Percentiles rank a stretch among this genome's conserved stretches.
Conservation (phyloP, 352 stramenopile genomes). For the Phytophthora pluvialis region DNA sequence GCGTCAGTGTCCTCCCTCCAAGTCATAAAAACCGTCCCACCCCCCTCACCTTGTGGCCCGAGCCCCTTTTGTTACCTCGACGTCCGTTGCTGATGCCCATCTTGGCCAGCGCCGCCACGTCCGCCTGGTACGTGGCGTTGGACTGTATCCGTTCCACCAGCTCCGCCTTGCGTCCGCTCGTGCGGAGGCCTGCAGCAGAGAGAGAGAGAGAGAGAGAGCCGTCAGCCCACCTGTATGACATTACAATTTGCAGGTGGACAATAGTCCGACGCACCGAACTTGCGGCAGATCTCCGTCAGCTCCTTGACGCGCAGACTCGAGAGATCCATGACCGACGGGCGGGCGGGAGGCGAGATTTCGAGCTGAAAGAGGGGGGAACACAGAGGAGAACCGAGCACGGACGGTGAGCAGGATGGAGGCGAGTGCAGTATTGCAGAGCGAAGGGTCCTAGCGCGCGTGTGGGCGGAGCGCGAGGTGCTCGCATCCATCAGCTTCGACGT, state of each 20-base stretch:
- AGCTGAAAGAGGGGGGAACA: background rate
- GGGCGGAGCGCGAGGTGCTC: background rate
- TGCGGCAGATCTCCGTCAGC: slow-evolving; percentile 84
- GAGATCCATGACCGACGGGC: slow-evolving; percentile 60
- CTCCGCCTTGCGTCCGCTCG: slow-evolving; percentile 76
- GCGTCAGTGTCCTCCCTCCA: background rate
- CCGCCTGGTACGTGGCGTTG: slow-evolving; percentile 56
- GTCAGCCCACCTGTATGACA: background rate
- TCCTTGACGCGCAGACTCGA: slow-evolving; percentile 77
- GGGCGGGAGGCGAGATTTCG: background rate
- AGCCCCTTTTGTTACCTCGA: slow-evolving; percentile 32
- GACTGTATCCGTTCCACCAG: slow-evolving; percentile 74
- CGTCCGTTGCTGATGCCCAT: slow-evolving; percentile 29
- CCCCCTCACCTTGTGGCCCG: slow-evolving; percentile 34
- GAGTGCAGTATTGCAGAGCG: background rate
- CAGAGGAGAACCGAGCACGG: background rate
- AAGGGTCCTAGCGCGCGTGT: background rate
- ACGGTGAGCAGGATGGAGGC: background rate
- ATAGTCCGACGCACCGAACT: slow-evolving; percentile 48
- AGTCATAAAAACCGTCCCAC: background rate
- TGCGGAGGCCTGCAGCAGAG: slow-evolving; percentile 60
- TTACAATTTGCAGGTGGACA: background rate
- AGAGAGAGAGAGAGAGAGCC: background rate
- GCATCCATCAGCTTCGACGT: slow-evolving; percentile 15
- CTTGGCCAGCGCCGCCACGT: slow-evolving; percentile 35